phyloP scores from a whole-genome alignment of 2,329 filamentous ascomycete genomes.

The Neonectria hederae region DNA sequence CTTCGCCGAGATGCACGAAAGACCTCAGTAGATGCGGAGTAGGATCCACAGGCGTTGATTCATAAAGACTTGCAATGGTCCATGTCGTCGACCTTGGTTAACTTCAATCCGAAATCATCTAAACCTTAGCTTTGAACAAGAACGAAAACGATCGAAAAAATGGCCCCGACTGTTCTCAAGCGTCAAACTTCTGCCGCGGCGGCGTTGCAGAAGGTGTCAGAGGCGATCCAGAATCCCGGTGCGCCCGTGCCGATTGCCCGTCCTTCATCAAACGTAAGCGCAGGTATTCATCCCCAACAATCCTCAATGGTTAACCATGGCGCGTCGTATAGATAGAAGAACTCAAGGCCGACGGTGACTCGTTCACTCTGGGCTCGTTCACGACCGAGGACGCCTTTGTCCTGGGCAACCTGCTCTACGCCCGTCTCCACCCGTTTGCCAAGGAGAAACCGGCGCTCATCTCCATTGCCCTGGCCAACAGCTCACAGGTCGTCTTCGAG shows the following conservation, averaged over 20 bases:
- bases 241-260: slow-evolving; percentile 25
- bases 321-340: slow-evolving; percentile 36
- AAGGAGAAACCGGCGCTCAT: slow-evolving; percentile 61
- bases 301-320: slow-evolving; percentile 8
- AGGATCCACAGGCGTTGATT: neutral
- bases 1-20: slow-evolving; percentile 2
- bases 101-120: neutral
- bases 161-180: slow-evolving; percentile 31
- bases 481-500: slow-evolving; percentile 74
- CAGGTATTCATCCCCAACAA: neutral
- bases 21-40: neutral
- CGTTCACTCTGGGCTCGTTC: slow-evolving; percentile 62
- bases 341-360: slow-evolving; percentile 51
- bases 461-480: slow-evolving; percentile 69
- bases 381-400: slow-evolving; percentile 71
- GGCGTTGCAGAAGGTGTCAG: slow-evolving; percentile 35
- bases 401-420: slow-evolving; percentile 71
- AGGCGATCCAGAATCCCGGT: slow-evolving; percentile 27
- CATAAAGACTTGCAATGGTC: neutral
- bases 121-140: neutral
- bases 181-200: slow-evolving; percentile 24
- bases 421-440: slow-evolving; percentile 65
- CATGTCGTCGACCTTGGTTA: neutral
- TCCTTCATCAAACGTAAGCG: slow-evolving; percentile 36
- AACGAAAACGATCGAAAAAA: neutral